Percentiles rank a stretch among this genome's conserved stretches.
Evolutionary conservation across 208 protist genomes (phyloP).

Genomic region (Leishmania gerbilli): DNA sequence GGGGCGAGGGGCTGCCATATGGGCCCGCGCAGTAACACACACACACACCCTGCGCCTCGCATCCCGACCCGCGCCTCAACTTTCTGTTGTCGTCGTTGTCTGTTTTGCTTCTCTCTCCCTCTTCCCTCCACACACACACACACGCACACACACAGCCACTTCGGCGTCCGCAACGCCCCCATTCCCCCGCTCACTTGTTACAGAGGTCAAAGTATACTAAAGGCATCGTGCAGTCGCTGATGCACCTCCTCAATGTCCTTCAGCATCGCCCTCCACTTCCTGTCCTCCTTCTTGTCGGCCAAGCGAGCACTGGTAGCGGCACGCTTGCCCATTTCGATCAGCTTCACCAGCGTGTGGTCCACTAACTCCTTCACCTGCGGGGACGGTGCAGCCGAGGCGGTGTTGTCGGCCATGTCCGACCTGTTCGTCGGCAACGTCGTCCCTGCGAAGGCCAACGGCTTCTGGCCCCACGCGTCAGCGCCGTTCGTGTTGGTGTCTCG

Average conservation of each 20-base stretch:
- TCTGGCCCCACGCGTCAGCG: neutral
- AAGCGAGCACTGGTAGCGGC: conserved; percentile 4
- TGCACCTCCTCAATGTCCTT: conserved; percentile 55
- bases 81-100: neutral
- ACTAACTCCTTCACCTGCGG: conserved; percentile 38
- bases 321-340: conserved; percentile 54
- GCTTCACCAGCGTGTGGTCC: conserved; percentile 54
- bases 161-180: neutral
- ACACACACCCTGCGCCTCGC: neutral
- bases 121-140: neutral
- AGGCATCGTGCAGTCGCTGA: conserved; percentile 39
- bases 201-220: conserved; percentile 23
- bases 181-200: neutral
- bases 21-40: neutral
- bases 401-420: neutral
- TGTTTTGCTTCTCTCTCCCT: too few species aligned
- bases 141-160: neutral
- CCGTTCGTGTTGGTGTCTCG: neutral
- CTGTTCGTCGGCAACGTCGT: conserved; percentile 6
- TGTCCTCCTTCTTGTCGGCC: conserved; percentile 11
- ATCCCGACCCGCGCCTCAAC: too few species aligned
- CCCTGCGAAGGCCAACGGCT: neutral
- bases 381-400: conserved; percentile 1
- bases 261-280: conserved; percentile 36
- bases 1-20: neutral